A percentile compares a stretch with the other conserved stretches of the same genome.
Conservation (phyloP, 495 filamentous ascomycete genomes). For the Lophiostoma macrostomum region DNA sequence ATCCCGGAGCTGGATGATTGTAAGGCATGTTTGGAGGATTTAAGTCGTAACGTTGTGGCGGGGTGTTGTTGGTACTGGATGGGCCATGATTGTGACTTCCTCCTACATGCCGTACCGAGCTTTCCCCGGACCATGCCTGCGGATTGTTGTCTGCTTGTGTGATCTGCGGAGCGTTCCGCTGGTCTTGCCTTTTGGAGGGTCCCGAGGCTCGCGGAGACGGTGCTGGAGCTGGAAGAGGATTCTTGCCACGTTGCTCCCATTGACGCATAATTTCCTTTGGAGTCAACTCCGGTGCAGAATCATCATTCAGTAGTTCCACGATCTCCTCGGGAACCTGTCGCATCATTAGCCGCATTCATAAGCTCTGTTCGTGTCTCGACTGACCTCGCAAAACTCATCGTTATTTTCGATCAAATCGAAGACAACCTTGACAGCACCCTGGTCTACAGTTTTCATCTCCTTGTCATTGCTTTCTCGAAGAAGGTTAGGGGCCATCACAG, state of each 20-base stretch:
- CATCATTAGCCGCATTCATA: not conserved
- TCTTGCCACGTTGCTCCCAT: slow-evolving; percentile 78
- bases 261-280: slow-evolving; percentile 83
- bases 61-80: slow-evolving; percentile 24
- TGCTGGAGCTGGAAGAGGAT: slow-evolving; percentile 42
- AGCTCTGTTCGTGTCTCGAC: slow-evolving; percentile 38
- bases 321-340: slow-evolving; percentile 87
- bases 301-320: slow-evolving; percentile 79
- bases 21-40: slow-evolving; percentile 29
- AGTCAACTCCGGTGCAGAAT: slow-evolving; percentile 77
- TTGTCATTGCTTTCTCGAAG: slow-evolving; percentile 64
- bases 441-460: slow-evolving; percentile 51
- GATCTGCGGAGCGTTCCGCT: slow-evolving; percentile 49
- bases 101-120: slow-evolving; percentile 71
- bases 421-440: slow-evolving; percentile 77
- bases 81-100: slow-evolving; percentile 24
- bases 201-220: slow-evolving; percentile 47
- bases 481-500: slow-evolving; percentile 97
- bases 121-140: slow-evolving; percentile 75
- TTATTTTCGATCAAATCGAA: slow-evolving; percentile 87
- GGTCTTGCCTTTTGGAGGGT: slow-evolving; percentile 47
- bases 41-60: slow-evolving; percentile 28
- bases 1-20: slow-evolving; percentile 24
- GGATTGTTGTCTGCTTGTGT: slow-evolving; percentile 78
- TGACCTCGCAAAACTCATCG: slow-evolving; percentile 93